Base-by-base conservation (phyloP, 2,329 filamentous ascomycete species). In the Clonostachys chloroleuca region DNA sequence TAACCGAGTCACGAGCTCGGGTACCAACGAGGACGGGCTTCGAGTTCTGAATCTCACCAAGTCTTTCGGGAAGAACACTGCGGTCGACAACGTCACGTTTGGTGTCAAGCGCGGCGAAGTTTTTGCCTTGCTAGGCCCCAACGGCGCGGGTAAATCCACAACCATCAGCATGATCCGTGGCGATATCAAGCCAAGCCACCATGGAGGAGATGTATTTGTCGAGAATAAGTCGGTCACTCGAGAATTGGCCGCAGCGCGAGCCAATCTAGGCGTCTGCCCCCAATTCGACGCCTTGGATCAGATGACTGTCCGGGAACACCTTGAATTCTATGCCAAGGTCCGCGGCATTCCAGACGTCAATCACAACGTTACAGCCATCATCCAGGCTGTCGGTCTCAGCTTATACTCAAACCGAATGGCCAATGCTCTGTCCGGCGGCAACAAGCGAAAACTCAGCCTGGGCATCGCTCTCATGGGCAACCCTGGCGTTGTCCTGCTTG, bases 401-500 rank as follows among this genome's bases (percentile, higher is more conserved):
- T 75, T 78, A 1, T 95, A 91, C 67, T 72, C 80, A 4, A 74
- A 81, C 8, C 81, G 90, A 24, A 89, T 92, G 78, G 92, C 89
- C 0, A 77, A 80, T 47, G 86, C 87, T 42, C 77, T 96, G 0
- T 92, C 87, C 0, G 92, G 92, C 9, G 92, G 92, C 33, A 96
- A 96, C 69, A 95, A 95, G 70, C 78, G 92, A n/a, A 97, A 96
- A 66, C 73, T 97, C 2, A 89, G 83, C 16, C 77, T 96, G 0
- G 92, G 87, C 4, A 95, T 96, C 47, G 92, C 92, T 0, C 72
- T 97, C 2, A 95, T 96, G 79, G 92, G 92, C 5, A 95, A 96
- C 56, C 92, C 92, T 0, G 82, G 84, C 0, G 91, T 96, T 0
- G 72, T 97, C 1, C 75, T 96, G 0, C 83, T 96, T 3, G 92